These are phyloP conservation scores for Mycena olivaceomarginata DNA, from an alignment of 768 basidiomycete species.

Conservation along the genomic window DNA sequence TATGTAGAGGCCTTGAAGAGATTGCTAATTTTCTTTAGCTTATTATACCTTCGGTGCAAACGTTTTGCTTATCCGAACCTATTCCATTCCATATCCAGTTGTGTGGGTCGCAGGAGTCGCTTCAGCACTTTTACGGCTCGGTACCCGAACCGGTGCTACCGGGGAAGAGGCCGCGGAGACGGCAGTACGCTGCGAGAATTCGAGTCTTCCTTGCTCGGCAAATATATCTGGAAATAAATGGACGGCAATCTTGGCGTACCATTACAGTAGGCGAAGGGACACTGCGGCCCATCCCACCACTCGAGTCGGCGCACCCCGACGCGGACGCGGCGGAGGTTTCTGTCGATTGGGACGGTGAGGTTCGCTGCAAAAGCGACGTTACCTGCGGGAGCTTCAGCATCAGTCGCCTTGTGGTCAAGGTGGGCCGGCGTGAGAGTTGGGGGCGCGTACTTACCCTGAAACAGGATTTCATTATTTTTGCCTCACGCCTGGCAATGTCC, in stretches of 20 bases:
- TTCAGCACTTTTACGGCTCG: conserved; percentile 60
- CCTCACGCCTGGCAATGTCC: conserved; percentile 66
- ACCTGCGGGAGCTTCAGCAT: conserved; percentile 66
- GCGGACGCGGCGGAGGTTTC: conserved; percentile 51
- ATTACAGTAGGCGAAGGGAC: conserved; percentile 66
- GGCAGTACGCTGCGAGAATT: conserved; percentile 50
- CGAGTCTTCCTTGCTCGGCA: conserved; percentile 72
- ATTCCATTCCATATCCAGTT: conserved; percentile 79
- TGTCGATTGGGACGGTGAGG: conserved; percentile 75
- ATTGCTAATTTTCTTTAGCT: conserved; percentile 52
- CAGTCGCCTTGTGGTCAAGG: conserved; percentile 69
- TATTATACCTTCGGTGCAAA: conserved; percentile 70
- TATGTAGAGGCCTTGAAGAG: conserved; percentile 37
- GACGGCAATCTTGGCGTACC: conserved; percentile 59
- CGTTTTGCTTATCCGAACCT: conserved; percentile 67
- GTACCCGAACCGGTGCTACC: conserved; percentile 20
- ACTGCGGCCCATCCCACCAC: conserved; percentile 60
- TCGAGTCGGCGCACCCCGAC: conserved; percentile 35
- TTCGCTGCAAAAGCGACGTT: conserved; percentile 62
- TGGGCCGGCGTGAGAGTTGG: conserved; percentile 44
- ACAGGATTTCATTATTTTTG: conserved; percentile 75
- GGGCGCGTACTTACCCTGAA: not conserved
- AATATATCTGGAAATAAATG: conserved; percentile 60
- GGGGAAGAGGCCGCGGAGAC: conserved; percentile 35
- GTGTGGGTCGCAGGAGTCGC: conserved; percentile 63